Conservation (phyloP, 1,139 yeast genomes). For the Pneumocystis canis region DNA sequence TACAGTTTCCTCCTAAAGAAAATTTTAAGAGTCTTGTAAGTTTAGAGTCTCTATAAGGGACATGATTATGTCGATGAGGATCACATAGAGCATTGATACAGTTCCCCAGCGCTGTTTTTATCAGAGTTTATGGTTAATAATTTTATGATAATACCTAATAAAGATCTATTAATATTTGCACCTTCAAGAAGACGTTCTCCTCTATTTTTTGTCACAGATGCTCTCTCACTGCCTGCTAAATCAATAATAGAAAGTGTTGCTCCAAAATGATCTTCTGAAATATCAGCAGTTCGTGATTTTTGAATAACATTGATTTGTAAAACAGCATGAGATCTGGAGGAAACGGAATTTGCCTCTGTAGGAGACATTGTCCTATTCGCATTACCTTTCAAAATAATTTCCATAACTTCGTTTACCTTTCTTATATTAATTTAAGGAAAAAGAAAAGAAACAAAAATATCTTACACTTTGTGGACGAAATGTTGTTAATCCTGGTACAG, state of each 20-base stretch:
- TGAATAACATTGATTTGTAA: constrained; percentile 45
- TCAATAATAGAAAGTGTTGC: constrained; percentile 80
- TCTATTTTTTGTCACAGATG: constrained; percentile 43
- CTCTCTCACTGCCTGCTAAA: constrained; percentile 89
- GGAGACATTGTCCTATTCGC: constrained; percentile 64
- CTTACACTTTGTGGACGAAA: constrained; percentile 40
- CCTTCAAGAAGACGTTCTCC: constrained; percentile 82
- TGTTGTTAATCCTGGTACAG: constrained; percentile 58
- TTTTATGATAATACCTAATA: constrained; percentile 46
- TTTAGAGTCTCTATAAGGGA: constrained; percentile 87
- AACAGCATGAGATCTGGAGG: constrained; percentile 87
- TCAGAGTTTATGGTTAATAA: not conserved
- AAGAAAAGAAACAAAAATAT: not conserved
- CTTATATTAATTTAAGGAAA: not conserved
- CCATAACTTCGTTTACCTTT: constrained; percentile 38
- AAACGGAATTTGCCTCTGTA: constrained; percentile 69
- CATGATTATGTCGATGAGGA: constrained; percentile 49
- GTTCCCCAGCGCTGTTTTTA: constrained; percentile 69
- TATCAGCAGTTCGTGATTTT: constrained; percentile 26
- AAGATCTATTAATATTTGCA: constrained; percentile 75
- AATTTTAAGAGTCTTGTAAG: constrained; percentile 80
- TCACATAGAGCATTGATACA: constrained; percentile 87
- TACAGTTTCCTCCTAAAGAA: constrained; percentile 77
- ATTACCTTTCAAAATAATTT: constrained; percentile 55
- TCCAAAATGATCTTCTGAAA: constrained; percentile 30